Percentiles rank a stretch among this genome's conserved stretches.
Conservation (phyloP, 2,329 filamentous ascomycete species). For the Zarea fungicola region DNA sequence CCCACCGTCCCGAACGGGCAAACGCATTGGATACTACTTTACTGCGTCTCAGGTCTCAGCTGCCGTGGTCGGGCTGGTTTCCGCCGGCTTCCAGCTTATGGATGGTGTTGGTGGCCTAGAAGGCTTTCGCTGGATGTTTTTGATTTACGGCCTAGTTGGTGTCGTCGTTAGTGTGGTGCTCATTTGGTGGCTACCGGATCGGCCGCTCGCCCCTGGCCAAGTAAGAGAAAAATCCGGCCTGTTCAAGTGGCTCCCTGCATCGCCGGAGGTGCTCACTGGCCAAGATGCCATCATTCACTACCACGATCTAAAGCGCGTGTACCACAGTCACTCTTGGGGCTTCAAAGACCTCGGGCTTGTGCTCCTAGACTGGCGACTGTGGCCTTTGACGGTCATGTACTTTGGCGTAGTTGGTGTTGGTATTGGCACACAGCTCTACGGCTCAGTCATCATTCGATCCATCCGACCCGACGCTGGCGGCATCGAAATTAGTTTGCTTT, state of each 20-base stretch:
- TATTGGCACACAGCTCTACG: slow-evolving; percentile 84
- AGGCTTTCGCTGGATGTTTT: slow-evolving; percentile 90
- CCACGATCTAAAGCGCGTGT: slow-evolving; percentile 73
- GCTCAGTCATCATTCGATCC: slow-evolving; percentile 75
- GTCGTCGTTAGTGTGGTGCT: slow-evolving; percentile 66
- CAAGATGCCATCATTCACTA: slow-evolving; percentile 80
- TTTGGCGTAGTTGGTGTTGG: slow-evolving; percentile 91
- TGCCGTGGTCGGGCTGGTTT: slow-evolving; percentile 82
- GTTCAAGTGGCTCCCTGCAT: slow-evolving; percentile 61
- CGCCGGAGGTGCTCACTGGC: slow-evolving; percentile 66
- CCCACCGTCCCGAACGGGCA: slow-evolving; percentile 77
- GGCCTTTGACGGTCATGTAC: slow-evolving; percentile 86
- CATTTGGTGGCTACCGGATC: slow-evolving; percentile 87
- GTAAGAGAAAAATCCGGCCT: slow-evolving; percentile 44
- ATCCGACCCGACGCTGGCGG: slow-evolving; percentile 70
- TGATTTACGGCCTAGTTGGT: slow-evolving; percentile 75
- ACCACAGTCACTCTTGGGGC: slow-evolving; percentile 69
- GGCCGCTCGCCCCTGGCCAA: slow-evolving; percentile 70
- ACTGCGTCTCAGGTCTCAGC: slow-evolving; percentile 86
- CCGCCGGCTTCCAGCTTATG: slow-evolving; percentile 88
- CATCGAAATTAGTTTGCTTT: slow-evolving; percentile 73
- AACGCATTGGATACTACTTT: slow-evolving; percentile 85
- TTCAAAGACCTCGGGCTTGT: slow-evolving; percentile 64
- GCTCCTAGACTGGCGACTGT: slow-evolving; percentile 79
- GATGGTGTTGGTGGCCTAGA: slow-evolving; percentile 70